Conservation (phyloP, 345 rosid species). For the Carallia pectinifolia region DNA sequence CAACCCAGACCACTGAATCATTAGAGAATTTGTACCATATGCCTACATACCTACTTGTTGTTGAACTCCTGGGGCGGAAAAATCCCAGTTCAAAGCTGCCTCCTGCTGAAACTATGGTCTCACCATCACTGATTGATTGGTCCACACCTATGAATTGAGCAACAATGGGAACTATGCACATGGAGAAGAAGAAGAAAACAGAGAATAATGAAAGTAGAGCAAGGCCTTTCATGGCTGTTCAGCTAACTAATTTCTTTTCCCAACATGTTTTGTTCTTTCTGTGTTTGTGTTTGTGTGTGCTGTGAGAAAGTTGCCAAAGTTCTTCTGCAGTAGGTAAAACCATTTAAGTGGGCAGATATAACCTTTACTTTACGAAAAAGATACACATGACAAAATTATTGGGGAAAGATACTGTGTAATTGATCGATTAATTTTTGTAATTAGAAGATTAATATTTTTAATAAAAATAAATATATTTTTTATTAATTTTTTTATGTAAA, state of each 20-base stretch:
- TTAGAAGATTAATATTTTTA: no score
- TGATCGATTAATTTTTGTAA: no score
- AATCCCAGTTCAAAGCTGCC: slow-evolving; percentile 37
- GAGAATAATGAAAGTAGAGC: neutral
- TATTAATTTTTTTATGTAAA: no score
- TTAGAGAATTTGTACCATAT: slow-evolving; percentile 31
- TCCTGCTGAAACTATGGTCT: slow-evolving; percentile 19
- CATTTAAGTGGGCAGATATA: no score
- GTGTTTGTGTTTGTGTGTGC: no score
- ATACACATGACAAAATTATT: no score
- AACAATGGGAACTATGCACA: neutral
- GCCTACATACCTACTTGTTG: slow-evolving; percentile 23
- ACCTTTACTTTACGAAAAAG: no score
- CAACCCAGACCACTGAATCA: slow-evolving; percentile 28
- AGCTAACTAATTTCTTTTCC: neutral
- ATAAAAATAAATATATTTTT: no score
- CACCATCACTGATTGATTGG: slow-evolving; percentile 25
- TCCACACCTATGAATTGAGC: slow-evolving; percentile 16
- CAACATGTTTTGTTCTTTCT: no score
- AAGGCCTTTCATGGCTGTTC: slow-evolving; percentile 11
- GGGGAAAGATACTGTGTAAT: no score
- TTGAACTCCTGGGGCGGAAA: slow-evolving; percentile 18
- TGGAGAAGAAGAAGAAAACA: neutral
- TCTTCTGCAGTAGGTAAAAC: no score
- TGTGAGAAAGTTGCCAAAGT: no score